Evolutionary conservation across 164 flowering plant genomes (phyloP).

Genomic region (Pachysandra terminalis): DNA sequence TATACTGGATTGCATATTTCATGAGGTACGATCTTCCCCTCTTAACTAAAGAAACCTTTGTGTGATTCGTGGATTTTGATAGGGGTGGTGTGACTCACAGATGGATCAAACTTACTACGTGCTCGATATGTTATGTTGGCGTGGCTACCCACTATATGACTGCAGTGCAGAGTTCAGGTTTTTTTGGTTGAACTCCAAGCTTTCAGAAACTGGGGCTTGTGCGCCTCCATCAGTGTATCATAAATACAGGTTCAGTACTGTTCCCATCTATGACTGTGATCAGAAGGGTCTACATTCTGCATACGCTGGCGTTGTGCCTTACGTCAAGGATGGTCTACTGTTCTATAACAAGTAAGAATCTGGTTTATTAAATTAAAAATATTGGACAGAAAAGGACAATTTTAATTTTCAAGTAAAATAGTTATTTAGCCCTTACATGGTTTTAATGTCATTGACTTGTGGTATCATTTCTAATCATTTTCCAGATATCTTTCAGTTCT

Average conservation of each 20-base stretch:
- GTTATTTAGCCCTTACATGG: not conserved
- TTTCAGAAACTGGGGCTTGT: conserved; percentile 80
- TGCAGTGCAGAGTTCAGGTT: conserved; percentile 94
- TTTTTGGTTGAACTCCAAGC: conserved; percentile 95
- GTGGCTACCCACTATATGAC: conserved; percentile 79
- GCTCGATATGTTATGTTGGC: conserved; percentile 94
- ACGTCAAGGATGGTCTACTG: conserved; percentile 77
- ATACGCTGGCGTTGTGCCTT: conserved; percentile 63
- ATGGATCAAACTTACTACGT: conserved; percentile 89
- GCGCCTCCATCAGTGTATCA: conserved; percentile 72
- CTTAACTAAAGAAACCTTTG: not conserved
- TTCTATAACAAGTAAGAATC: conserved; percentile 85
- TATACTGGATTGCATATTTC: conserved; percentile 91
- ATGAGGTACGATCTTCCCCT: conserved; percentile 54
- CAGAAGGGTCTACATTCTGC: conserved; percentile 62
- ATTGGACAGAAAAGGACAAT: not conserved
- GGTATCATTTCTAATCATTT: not conserved
- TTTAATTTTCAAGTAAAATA: not conserved
- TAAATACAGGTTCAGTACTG: conserved; percentile 66
- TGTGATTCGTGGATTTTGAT: conserved; percentile 2
- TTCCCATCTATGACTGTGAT: conserved; percentile 78
- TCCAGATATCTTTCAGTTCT: not conserved
- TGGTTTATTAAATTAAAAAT: not conserved
- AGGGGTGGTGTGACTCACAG: conserved; percentile 39
- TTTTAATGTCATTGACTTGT: not conserved